A percentile compares a stretch with the other conserved stretches of the same genome.
phyloP scores from a whole-genome alignment of 2,329 filamentous ascomycete genomes.

The Colletotrichum brevisporum region DNA sequence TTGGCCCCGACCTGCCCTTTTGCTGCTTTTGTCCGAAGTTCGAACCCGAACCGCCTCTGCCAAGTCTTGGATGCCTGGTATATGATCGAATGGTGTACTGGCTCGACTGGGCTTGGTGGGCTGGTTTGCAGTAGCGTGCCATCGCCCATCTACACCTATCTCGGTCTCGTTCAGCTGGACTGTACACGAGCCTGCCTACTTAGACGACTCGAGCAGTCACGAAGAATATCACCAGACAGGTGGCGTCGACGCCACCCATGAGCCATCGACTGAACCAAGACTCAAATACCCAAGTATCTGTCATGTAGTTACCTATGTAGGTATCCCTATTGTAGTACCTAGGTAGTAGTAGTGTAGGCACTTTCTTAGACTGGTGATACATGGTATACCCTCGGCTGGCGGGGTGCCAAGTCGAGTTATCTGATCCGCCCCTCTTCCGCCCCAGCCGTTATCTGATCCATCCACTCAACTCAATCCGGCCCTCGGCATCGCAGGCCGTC shows the following conservation, averaged over 20 bases:
- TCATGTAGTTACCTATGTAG: no score
- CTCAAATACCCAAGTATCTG: no score
- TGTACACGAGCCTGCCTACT: no score
- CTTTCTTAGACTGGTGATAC: no score
- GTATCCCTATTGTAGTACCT: no score
- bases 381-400: neutral
- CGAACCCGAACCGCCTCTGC: neutral
- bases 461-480: slow-evolving; percentile 6
- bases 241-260: neutral
- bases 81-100: neutral
- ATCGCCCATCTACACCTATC: no score
- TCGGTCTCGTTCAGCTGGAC: no score
- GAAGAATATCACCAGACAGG: no score
- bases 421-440: slow-evolving; percentile 21
- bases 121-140: neutral
- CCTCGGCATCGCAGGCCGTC: neutral
- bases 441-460: slow-evolving; percentile 35
- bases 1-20: neutral
- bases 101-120: neutral
- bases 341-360: no score
- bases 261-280: no score
- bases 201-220: no score
- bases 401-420: slow-evolving; percentile 31
- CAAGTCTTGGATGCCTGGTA: neutral
- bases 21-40: neutral